Conservation (phyloP, 1,284 basidiomycete genomes). For the Waitea zeae region DNA sequence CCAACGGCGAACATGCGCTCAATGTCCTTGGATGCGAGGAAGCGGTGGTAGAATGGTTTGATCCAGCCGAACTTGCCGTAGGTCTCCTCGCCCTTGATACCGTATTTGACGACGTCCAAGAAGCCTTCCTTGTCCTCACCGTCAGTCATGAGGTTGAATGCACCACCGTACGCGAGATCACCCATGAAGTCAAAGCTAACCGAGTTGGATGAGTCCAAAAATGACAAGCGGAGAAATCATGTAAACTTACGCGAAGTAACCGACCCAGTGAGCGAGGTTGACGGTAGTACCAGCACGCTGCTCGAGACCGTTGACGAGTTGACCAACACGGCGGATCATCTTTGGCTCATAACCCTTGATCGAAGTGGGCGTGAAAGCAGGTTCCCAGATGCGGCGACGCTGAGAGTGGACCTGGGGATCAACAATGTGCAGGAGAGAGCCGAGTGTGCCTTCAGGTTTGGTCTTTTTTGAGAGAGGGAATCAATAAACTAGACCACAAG, state of each 20-base stretch:
- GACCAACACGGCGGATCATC: background rate
- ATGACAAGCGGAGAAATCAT: no score
- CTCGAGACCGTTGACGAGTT: background rate
- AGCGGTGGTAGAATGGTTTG: background rate
- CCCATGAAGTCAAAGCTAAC: constrained; percentile 3
- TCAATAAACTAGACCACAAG: background rate
- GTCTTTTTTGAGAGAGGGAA: background rate
- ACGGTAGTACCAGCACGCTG: background rate
- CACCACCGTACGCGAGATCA: constrained; percentile 7
- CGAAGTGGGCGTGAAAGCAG: background rate
- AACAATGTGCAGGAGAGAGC: background rate
- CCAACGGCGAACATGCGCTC: background rate
- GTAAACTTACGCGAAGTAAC: background rate
- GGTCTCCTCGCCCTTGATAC: background rate
- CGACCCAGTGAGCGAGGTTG: background rate
- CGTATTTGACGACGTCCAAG: background rate
- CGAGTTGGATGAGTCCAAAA: no score
- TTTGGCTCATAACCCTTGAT: background rate
- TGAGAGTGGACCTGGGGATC: background rate
- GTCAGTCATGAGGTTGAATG: background rate
- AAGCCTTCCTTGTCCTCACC: background rate
- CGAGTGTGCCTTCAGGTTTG: background rate
- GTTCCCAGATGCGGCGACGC: background rate
- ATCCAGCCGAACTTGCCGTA: background rate
- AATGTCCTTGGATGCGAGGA: background rate